phyloP scores from a whole-genome alignment of 495 filamentous ascomycete species.

The Penicillium soppii region DNA sequence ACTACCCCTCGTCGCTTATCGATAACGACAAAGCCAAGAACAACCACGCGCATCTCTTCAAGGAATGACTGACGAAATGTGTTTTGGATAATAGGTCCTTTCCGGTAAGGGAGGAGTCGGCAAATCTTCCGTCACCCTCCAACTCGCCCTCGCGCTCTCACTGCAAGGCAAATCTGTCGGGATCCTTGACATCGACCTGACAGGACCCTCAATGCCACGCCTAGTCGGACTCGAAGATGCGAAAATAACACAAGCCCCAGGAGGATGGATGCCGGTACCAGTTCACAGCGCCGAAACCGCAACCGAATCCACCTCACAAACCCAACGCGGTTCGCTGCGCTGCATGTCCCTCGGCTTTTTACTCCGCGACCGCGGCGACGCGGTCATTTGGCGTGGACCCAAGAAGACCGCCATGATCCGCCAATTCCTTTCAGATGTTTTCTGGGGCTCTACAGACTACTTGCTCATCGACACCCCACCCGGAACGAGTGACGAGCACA shows the following conservation, averaged over 20 bases:
- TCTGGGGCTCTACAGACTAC: constrained; percentile 87
- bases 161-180: constrained; percentile 83
- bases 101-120: constrained; percentile 98
- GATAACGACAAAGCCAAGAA: constrained; percentile 32
- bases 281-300: constrained; percentile 57
- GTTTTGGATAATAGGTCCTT: constrained; percentile 53
- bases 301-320: constrained; percentile 9
- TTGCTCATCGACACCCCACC: constrained; percentile 94
- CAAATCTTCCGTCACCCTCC: constrained; percentile 94
- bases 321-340: constrained; percentile 59
- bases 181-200: constrained; percentile 94
- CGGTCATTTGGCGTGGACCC: constrained; percentile 94
- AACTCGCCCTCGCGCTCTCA: constrained; percentile 87
- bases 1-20: constrained; percentile 33
- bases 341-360: constrained; percentile 96
- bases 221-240: constrained; percentile 85
- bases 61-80: not conserved
- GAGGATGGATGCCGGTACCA: constrained; percentile 85
- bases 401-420: constrained; percentile 99
- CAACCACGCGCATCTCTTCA: not conserved
- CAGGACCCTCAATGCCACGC: constrained; percentile 92
- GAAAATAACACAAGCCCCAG: constrained; percentile 85
- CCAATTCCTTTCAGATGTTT: constrained; percentile 88
- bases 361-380: constrained; percentile 76
- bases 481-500: constrained; percentile 96